Evolutionary conservation across 176 grass and related monocot genomes (phyloP).

Genomic region (Zoysia pacifica): DNA sequence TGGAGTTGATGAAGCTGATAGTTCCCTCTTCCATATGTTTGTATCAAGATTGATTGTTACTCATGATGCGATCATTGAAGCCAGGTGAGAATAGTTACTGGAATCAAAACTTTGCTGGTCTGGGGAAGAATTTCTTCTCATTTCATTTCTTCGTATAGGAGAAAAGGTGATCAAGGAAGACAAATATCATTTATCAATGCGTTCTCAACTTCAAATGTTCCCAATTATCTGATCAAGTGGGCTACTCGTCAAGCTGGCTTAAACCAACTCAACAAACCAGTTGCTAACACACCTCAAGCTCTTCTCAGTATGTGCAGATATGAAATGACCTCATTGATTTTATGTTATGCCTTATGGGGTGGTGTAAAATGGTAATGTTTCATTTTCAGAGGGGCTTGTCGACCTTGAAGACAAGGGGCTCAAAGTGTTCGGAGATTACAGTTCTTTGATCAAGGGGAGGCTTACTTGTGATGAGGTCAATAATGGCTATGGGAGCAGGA

Average conservation of each 20-base stretch:
- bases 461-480: slow-evolving; percentile 58
- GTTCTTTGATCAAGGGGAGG: slow-evolving; percentile 57
- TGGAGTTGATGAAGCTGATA: slow-evolving; percentile 64
- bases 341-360: slow-evolving; percentile 14
- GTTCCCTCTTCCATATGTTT: slow-evolving; percentile 59
- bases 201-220: slow-evolving; percentile 74
- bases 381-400: slow-evolving; percentile 78
- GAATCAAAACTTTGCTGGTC: slow-evolving; percentile 10
- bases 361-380: slow-evolving; percentile 33
- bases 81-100: slow-evolving; percentile 62
- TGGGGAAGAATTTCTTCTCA: slow-evolving; percentile 33
- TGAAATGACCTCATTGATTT: slow-evolving; percentile 23
- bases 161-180: slow-evolving; percentile 79
- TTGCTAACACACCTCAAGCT: slow-evolving; percentile 70
- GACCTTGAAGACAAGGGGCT: slow-evolving; percentile 79
- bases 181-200: slow-evolving; percentile 76
- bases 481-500: slow-evolving; percentile 43
- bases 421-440: slow-evolving; percentile 64
- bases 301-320: slow-evolving; percentile 75
- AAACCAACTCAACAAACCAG: slow-evolving; percentile 61
- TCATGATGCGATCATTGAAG: slow-evolving; percentile 72
- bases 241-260: slow-evolving; percentile 48
- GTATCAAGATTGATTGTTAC: slow-evolving; percentile 79
- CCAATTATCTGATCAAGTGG: slow-evolving; percentile 72
- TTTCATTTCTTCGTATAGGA: slow-evolving; percentile 57